Conservation (phyloP, 768 basidiomycete genomes). For the Mrakia gelida region DNA sequence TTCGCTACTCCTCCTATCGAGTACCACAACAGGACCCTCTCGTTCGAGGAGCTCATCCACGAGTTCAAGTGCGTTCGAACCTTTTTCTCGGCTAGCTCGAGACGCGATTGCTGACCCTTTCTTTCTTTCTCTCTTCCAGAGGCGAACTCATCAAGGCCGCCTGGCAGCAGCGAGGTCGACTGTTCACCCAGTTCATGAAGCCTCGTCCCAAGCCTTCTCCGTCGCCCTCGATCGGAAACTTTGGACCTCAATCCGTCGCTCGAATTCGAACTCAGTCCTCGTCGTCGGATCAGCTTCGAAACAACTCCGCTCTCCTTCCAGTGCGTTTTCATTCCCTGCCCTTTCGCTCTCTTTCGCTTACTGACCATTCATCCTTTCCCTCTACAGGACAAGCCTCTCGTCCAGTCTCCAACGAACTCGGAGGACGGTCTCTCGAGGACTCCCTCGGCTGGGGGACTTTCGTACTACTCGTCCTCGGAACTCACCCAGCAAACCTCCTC, state of each 20-base stretch:
- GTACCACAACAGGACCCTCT: constrained; percentile 50
- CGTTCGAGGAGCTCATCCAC: constrained; percentile 43
- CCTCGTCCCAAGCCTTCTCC: background rate
- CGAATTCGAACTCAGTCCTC: background rate
- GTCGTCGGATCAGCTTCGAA: background rate
- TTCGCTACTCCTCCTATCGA: constrained; percentile 76
- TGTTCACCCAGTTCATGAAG: constrained; percentile 38
- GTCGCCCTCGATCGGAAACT: background rate
- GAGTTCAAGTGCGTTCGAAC: constrained; percentile 37
- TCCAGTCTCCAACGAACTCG: background rate
- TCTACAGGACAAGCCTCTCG: background rate
- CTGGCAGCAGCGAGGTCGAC: constrained; percentile 41
- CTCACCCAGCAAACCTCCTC: background rate
- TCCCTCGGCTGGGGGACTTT: background rate
- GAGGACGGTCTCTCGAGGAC: background rate
- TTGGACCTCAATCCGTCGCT: background rate
- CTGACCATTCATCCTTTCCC: background rate
- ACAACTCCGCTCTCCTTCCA: background rate
- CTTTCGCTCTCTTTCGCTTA: background rate
- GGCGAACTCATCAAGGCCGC: constrained; percentile 36
- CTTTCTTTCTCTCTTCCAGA: background rate
- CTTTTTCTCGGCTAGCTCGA: background rate
- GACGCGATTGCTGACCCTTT: background rate
- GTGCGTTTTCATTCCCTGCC: background rate
- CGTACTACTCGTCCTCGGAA: background rate